A percentile compares a stretch with the other conserved stretches of the same genome.
Evolutionary conservation across 768 basidiomycete species (phyloP).

Genomic region (Boletellus sp.): DNA sequence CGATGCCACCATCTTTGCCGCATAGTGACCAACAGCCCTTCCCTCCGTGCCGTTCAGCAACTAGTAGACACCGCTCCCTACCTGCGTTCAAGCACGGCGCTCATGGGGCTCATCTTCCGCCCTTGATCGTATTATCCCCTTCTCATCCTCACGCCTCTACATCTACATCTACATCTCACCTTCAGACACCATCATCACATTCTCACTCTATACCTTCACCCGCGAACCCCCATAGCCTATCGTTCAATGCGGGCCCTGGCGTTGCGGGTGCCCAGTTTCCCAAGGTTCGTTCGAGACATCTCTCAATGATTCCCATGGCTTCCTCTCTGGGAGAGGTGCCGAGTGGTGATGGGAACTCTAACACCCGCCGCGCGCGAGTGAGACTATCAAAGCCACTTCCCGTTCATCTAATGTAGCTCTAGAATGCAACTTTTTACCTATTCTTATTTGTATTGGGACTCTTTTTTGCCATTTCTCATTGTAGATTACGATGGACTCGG

Average conservation of each 20-base stretch:
- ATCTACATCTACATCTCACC: background rate
- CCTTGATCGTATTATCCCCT: slow-evolving; percentile 2
- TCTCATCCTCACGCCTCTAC: background rate
- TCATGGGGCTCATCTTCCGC: background rate
- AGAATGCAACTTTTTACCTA: background rate
- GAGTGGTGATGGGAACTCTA: background rate
- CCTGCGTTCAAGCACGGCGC: slow-evolving; percentile 17
- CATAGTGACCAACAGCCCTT: background rate
- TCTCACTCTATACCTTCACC: slow-evolving; percentile 3
- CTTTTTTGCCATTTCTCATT: background rate
- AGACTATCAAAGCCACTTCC: slow-evolving; percentile 21
- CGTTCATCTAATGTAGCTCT: slow-evolving; percentile 18
- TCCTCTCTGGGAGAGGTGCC: slow-evolving; percentile 10
- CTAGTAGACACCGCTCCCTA: slow-evolving; percentile 22
- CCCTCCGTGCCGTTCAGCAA: background rate
- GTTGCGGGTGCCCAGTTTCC: background rate
- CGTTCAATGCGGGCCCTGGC: background rate
- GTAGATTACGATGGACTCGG: background rate
- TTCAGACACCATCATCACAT: slow-evolving; percentile 8
- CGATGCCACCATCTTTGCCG: slow-evolving; percentile 5
- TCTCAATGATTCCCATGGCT: slow-evolving; percentile 17
- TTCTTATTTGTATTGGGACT: slow-evolving; percentile 1
- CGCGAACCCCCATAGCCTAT: background rate
- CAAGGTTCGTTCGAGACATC: slow-evolving; percentile 9
- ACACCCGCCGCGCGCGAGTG: slow-evolving; percentile 1